phyloP scores from a whole-genome alignment of 73 alveolate species.

The Paraurostyla sp. region DNA sequence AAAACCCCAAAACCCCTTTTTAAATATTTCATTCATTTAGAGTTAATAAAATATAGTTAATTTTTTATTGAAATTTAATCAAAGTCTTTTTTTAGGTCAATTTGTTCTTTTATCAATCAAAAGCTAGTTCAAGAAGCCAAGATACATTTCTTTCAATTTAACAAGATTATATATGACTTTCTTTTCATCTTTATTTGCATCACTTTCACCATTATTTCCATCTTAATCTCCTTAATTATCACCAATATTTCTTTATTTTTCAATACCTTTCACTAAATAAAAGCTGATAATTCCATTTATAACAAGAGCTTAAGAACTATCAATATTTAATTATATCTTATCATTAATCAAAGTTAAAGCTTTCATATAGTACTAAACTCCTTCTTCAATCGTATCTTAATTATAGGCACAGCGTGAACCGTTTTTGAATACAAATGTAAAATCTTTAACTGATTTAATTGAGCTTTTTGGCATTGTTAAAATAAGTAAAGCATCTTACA shows the following conservation, averaged over 20 bases:
- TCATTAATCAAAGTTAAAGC: conserved; percentile 15
- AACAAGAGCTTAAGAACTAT: background rate
- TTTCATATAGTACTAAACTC: conserved; percentile 6
- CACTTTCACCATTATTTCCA: background rate
- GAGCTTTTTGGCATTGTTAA: conserved; percentile 30
- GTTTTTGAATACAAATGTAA: conserved; percentile 15
- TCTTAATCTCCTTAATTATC: background rate
- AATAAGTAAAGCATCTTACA: conserved; percentile 3
- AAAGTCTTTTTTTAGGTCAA: too few species aligned
- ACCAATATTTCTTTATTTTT: background rate
- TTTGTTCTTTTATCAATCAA: background rate
- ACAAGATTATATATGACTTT: background rate
- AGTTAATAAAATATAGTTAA: too few species aligned
- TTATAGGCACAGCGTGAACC: conserved; percentile 50
- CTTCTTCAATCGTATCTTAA: conserved; percentile 35
- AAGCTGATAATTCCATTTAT: background rate
- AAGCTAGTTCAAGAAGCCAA: background rate
- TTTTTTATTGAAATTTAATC: too few species aligned
- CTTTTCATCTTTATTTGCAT: background rate
- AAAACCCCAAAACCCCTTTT: too few species aligned
- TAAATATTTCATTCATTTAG: too few species aligned
- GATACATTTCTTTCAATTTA: background rate
- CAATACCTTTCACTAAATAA: background rate
- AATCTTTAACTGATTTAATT: conserved; percentile 34
- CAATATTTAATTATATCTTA: too few species aligned